These are phyloP conservation scores for Tephrocybe sp. DNA, from an alignment of 768 basidiomycete genomes.

Conservation along the genomic window DNA sequence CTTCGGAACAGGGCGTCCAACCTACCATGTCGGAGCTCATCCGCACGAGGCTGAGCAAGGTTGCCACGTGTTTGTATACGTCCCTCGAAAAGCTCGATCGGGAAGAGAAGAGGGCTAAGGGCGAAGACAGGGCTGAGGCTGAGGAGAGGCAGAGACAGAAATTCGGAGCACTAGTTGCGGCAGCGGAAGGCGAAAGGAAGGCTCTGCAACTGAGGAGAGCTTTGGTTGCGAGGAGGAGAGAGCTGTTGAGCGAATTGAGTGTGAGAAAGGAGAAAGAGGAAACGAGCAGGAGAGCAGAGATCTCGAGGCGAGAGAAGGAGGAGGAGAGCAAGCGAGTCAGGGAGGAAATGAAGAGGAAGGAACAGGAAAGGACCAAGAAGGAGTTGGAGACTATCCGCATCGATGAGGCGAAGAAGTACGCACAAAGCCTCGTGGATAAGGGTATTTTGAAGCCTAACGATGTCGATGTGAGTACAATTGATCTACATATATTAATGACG, in stretches of 20 bases:
- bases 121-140: slow-evolving; percentile 29
- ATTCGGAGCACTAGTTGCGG: slow-evolving; percentile 58
- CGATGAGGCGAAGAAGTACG: slow-evolving; percentile 89
- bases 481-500: too few species aligned
- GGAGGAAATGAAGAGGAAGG: slow-evolving; percentile 64
- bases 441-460: slow-evolving; percentile 66
- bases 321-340: slow-evolving; percentile 60
- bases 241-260: slow-evolving; percentile 80
- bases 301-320: slow-evolving; percentile 63
- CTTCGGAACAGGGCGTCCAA: slow-evolving; percentile 54
- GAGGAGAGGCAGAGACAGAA: slow-evolving; percentile 59
- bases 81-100: slow-evolving; percentile 58
- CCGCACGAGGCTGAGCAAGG: slow-evolving; percentile 72
- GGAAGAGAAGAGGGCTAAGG: slow-evolving; percentile 37
- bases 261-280: slow-evolving; percentile 90
- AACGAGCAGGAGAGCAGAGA: slow-evolving; percentile 73
- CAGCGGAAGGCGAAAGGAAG: slow-evolving; percentile 74
- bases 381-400: slow-evolving; percentile 79
- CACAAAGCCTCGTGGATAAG: slow-evolving; percentile 78
- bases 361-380: slow-evolving; percentile 62
- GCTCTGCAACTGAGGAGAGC: slow-evolving; percentile 76
- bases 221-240: slow-evolving; percentile 81
- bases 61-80: slow-evolving; percentile 73
- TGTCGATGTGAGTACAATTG: slow-evolving; percentile 65
- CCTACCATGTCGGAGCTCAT: slow-evolving; percentile 72